A percentile compares a stretch with the other conserved stretches of the same genome.
phyloP scores from a whole-genome alignment of 306 rosid genomes.

The Prunus campanulata region DNA sequence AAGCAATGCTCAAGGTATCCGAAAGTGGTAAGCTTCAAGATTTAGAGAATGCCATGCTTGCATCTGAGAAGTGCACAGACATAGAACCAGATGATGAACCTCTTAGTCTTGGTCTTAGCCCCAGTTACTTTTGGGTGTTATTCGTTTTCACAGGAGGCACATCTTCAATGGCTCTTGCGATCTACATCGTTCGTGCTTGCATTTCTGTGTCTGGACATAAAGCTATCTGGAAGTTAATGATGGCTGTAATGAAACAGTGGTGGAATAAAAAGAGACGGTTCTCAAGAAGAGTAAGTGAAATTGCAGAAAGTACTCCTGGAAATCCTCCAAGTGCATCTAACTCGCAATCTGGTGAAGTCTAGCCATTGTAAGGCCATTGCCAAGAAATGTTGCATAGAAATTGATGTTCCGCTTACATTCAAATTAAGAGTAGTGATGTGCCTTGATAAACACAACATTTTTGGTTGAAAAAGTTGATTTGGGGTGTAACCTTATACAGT shows the following conservation, averaged over 20 bases:
- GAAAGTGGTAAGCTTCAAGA: slow-evolving; percentile 28
- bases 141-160: slow-evolving; percentile 34
- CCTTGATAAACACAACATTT: too few species aligned
- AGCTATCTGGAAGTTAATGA: slow-evolving; percentile 17
- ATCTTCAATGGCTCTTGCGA: slow-evolving; percentile 33
- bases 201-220: not conserved
- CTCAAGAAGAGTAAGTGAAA: slow-evolving; percentile 30
- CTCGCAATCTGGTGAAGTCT: slow-evolving; percentile 3
- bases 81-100: slow-evolving; percentile 7
- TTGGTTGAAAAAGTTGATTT: too few species aligned
- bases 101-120: slow-evolving; percentile 31
- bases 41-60: slow-evolving; percentile 34
- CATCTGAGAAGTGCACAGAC: slow-evolving; percentile 29
- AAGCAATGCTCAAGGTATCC: slow-evolving; percentile 31
- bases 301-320: not conserved
- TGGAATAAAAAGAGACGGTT: slow-evolving; percentile 14
- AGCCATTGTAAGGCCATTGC: slow-evolving; percentile 3
- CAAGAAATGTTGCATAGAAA: not conserved
- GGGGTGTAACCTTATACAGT: too few species aligned
- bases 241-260: slow-evolving; percentile 26
- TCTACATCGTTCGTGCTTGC: slow-evolving; percentile 9
- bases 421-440: too few species aligned
- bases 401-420: too few species aligned
- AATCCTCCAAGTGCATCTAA: not conserved
- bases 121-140: slow-evolving; percentile 29